Evolutionary conservation across 306 rosid species (phyloP).

Genomic region (Citrullus amarus): DNA sequence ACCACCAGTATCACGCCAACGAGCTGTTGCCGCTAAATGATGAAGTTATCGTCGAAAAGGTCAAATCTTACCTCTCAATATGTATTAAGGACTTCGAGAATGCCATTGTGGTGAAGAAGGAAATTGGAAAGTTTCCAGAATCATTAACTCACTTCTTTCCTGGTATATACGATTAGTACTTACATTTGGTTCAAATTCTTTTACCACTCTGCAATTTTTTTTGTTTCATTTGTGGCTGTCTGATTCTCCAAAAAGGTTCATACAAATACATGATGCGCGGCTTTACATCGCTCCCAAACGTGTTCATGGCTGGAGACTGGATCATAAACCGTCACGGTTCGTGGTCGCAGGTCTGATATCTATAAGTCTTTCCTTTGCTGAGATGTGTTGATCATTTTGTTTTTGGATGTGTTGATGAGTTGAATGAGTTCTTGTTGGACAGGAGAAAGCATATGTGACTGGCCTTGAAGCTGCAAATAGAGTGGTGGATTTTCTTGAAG

Average conservation of each 20-base stretch:
- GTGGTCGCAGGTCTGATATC: slow-evolving; percentile 31
- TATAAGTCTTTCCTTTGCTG: background rate
- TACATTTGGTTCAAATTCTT: background rate
- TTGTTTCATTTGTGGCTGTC: background rate
- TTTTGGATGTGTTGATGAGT: background rate
- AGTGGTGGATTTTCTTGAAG: slow-evolving; percentile 33
- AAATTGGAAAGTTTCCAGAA: slow-evolving; percentile 36
- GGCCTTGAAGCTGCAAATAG: slow-evolving; percentile 56
- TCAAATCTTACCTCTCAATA: slow-evolving; percentile 35
- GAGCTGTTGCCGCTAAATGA: slow-evolving; percentile 36
- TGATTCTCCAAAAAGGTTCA: slow-evolving; percentile 26
- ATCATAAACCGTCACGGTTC: slow-evolving; percentile 48
- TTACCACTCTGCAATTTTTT: background rate
- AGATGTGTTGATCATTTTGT: background rate
- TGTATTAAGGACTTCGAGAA: slow-evolving; percentile 28
- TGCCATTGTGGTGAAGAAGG: slow-evolving; percentile 21
- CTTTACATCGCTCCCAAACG: slow-evolving; percentile 35
- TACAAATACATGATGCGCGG: slow-evolving; percentile 36
- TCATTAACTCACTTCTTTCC: slow-evolving; percentile 42
- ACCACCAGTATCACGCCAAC: slow-evolving; percentile 36
- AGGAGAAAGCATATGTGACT: slow-evolving; percentile 49
- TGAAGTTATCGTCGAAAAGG: slow-evolving; percentile 23
- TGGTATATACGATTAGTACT: slow-evolving; percentile 15
- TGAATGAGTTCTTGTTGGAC: background rate
- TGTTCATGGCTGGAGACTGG: slow-evolving; percentile 65